Evolutionary conservation across 306 rosid species (phyloP).

Genomic region (Aeschynomene evenia): DNA sequence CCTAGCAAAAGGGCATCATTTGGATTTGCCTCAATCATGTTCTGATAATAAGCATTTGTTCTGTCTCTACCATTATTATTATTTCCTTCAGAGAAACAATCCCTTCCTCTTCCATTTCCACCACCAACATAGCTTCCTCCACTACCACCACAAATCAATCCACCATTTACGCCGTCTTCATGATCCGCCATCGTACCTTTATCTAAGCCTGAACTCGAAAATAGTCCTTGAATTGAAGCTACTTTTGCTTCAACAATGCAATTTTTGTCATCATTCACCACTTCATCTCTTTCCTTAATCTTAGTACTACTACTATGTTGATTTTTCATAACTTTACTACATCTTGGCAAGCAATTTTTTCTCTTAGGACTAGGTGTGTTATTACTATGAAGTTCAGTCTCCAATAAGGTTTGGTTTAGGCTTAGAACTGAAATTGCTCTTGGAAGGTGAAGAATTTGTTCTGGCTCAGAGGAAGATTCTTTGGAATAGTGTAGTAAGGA

Average conservation of each 20-base stretch:
- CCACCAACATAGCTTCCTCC: slow-evolving; percentile 38
- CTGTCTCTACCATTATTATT: slow-evolving; percentile 46
- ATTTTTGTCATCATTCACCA: slow-evolving; percentile 23
- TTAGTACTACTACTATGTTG: not conserved
- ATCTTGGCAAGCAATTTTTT: slow-evolving; percentile 23
- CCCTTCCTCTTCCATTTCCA: slow-evolving; percentile 40
- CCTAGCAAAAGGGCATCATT: slow-evolving; percentile 68
- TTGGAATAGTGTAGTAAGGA: slow-evolving; percentile 51
- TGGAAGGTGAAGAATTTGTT: slow-evolving; percentile 40
- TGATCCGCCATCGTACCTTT: slow-evolving; percentile 6
- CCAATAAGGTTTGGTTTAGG: slow-evolving; percentile 20
- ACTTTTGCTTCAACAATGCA: slow-evolving; percentile 4
- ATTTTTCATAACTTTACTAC: slow-evolving; percentile 1
- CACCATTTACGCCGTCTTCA: slow-evolving; percentile 41
- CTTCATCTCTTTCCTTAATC: slow-evolving; percentile 33
- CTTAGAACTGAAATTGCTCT: slow-evolving; percentile 48
- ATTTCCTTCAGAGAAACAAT: slow-evolving; percentile 39
- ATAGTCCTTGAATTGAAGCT: slow-evolving; percentile 34
- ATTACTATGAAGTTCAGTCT: slow-evolving; percentile 35
- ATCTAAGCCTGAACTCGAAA: slow-evolving; percentile 53
- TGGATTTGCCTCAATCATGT: slow-evolving; percentile 78
- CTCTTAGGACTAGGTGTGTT: slow-evolving; percentile 33
- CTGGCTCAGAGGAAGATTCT: slow-evolving; percentile 44
- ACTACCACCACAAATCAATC: slow-evolving; percentile 45
- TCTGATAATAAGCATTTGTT: slow-evolving; percentile 60